Percentiles rank a stretch among this genome's conserved stretches.
Evolutionary conservation across 306 rosid species (phyloP).

Genomic region (Senna siamea): DNA sequence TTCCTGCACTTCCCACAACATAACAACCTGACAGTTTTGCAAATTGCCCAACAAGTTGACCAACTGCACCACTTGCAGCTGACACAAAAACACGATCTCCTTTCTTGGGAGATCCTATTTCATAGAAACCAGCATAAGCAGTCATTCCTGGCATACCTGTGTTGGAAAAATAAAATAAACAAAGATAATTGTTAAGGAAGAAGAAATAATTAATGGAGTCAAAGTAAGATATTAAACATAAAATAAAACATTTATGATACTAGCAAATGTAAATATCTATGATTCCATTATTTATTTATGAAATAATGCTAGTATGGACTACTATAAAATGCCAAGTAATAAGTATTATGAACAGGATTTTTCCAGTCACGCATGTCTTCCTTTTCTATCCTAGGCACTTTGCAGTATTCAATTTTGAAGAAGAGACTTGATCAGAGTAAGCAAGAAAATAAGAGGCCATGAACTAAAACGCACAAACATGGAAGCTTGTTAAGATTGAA

Average conservation of each 20-base stretch:
- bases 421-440: no score
- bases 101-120: conserved; percentile 19
- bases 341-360: not conserved
- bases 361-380: not conserved
- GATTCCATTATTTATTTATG: no score
- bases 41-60: conserved; percentile 20
- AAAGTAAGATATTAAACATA: not conserved
- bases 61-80: conserved; percentile 11
- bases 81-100: conserved; percentile 13
- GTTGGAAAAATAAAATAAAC: not conserved
- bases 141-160: conserved; percentile 45
- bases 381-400: not conserved
- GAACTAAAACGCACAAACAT: not conserved
- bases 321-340: not conserved
- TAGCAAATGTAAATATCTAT: not conserved
- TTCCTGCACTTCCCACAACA: conserved; percentile 47
- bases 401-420: not conserved
- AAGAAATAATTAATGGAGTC: not conserved
- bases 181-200: not conserved
- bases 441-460: not conserved
- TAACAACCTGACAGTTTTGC: conserved; percentile 32
- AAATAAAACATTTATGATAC: not conserved
- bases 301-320: not conserved
- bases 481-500: not conserved
- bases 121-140: conserved; percentile 20